A percentile compares a stretch with the other conserved stretches of the same genome.
Evolutionary conservation across 2,329 filamentous ascomycete species (phyloP).

Genomic region (Colletotrichum filicis): DNA sequence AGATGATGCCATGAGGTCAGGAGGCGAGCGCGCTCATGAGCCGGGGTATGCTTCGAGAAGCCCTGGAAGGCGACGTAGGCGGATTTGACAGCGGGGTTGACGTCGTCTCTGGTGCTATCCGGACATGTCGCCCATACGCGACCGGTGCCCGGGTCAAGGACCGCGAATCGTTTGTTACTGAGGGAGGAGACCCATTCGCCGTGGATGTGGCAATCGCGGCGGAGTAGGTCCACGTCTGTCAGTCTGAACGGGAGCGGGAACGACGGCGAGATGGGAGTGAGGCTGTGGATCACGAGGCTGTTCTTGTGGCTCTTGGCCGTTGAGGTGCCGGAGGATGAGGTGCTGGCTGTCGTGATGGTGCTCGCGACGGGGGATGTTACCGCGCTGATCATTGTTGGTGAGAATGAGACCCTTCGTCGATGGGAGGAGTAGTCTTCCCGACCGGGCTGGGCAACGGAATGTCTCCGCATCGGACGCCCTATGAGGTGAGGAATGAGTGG

Average conservation of each 20-base stretch:
- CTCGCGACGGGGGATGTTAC: slow-evolving; percentile 20
- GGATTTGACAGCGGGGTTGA: slow-evolving; percentile 49
- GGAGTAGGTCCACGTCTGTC: slow-evolving; percentile 57
- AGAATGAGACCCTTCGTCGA: slow-evolving; percentile 30
- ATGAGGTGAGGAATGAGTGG: not conserved
- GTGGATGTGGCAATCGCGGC: slow-evolving; percentile 61
- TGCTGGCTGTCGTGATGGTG: slow-evolving; percentile 17
- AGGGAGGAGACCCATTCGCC: slow-evolving; percentile 57
- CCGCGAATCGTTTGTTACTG: slow-evolving; percentile 60
- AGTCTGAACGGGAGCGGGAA: slow-evolving; percentile 53
- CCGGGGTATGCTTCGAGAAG: slow-evolving; percentile 50
- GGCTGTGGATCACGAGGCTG: slow-evolving; percentile 14
- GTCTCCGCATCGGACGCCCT: slow-evolving; percentile 28
- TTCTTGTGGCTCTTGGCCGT: slow-evolving; percentile 13
- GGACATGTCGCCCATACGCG: slow-evolving; percentile 62
- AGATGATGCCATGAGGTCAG: slow-evolving; percentile 50
- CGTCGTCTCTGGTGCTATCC: slow-evolving; percentile 54
- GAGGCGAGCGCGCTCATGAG: slow-evolving; percentile 47
- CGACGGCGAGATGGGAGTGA: not conserved
- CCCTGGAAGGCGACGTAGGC: slow-evolving; percentile 49
- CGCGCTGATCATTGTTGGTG: slow-evolving; percentile 26
- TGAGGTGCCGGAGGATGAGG: slow-evolving; percentile 9
- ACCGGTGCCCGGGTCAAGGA: slow-evolving; percentile 64
- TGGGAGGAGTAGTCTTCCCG: slow-evolving; percentile 27
- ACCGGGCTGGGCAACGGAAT: slow-evolving; percentile 27